Evolutionary conservation across 2,329 filamentous ascomycete species (phyloP).

Genomic region (Calonectria pauciramosa): DNA sequence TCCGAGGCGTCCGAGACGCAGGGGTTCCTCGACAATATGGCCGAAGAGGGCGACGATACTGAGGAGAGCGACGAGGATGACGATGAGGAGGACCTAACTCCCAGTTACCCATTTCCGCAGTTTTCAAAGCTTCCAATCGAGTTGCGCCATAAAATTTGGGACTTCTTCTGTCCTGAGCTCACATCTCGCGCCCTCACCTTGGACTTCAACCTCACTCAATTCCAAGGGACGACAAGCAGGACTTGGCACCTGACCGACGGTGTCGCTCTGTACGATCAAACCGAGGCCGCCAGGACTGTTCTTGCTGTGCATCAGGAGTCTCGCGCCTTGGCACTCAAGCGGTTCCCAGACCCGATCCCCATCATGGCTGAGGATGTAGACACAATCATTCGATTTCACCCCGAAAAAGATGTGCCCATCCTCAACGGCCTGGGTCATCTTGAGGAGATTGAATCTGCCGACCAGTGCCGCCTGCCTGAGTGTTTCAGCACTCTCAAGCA

Average conservation of each 20-base stretch:
- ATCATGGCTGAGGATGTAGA: conserved; percentile 44
- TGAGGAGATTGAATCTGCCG: background rate
- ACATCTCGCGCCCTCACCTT: conserved; percentile 45
- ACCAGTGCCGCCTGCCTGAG: conserved; percentile 38
- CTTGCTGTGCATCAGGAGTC: conserved; percentile 53
- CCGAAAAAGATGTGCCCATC: conserved; percentile 48
- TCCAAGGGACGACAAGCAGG: conserved; percentile 20
- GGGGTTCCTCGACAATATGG: conserved; percentile 43
- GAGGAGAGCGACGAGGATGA: conserved; percentile 31
- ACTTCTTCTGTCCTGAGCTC: conserved; percentile 50
- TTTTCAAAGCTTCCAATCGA: conserved; percentile 49
- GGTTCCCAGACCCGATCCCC: conserved; percentile 50
- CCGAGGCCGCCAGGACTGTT: conserved; percentile 45
- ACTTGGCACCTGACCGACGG: conserved; percentile 41
- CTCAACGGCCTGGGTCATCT: conserved; percentile 33
- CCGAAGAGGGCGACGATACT: conserved; percentile 39
- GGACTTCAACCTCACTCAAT: conserved; percentile 39
- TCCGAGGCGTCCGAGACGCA: conserved; percentile 40
- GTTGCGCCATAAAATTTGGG: conserved; percentile 50
- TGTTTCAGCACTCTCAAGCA: conserved; percentile 50
- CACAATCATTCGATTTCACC: conserved; percentile 48
- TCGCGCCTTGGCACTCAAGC: conserved; percentile 49
- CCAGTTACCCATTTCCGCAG: conserved; percentile 37
- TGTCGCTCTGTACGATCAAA: conserved; percentile 45
- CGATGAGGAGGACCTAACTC: background rate